Percentiles rank a stretch among this genome's conserved stretches.
phyloP scores from a whole-genome alignment of 768 basidiomycete genomes.

The Lentinula lateritia region DNA sequence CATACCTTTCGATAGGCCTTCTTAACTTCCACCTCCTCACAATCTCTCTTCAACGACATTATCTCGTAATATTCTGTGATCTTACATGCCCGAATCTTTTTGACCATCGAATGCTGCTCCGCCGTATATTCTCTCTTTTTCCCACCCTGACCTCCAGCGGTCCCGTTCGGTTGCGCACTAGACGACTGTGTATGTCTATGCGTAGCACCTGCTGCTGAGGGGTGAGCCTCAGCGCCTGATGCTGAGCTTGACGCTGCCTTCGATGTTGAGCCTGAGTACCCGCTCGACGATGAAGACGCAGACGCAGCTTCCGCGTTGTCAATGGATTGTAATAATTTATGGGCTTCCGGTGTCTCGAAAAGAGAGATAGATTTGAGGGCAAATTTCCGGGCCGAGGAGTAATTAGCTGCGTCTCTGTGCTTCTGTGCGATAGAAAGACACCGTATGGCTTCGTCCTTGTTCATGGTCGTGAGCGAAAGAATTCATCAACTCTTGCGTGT shows the following conservation, averaged over 20 bases:
- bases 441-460: conserved; percentile 85
- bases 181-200: conserved; percentile 43
- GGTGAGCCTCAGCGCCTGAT: conserved; percentile 59
- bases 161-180: conserved; percentile 32
- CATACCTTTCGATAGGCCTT: conserved; percentile 93
- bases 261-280: conserved; percentile 30
- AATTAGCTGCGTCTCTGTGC: conserved; percentile 67
- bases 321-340: conserved; percentile 60
- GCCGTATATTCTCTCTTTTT: conserved; percentile 84
- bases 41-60: conserved; percentile 68
- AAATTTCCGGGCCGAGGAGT: conserved; percentile 79
- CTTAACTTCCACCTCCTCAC: conserved; percentile 83
- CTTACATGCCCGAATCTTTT: conserved; percentile 80
- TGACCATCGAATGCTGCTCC: conserved; percentile 80
- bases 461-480: conserved; percentile 22
- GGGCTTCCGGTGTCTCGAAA: conserved; percentile 74
- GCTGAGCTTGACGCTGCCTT: conserved; percentile 31
- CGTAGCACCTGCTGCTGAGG: conserved; percentile 67
- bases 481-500: not conserved
- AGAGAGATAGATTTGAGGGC: conserved; percentile 82
- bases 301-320: conserved; percentile 45
- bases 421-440: conserved; percentile 76
- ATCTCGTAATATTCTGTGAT: conserved; percentile 94
- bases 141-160: conserved; percentile 57
- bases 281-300: conserved; percentile 35